Evolutionary conservation across 2,329 filamentous ascomycete genomes (phyloP).

Genomic region (Penicillium capsulatum): DNA sequence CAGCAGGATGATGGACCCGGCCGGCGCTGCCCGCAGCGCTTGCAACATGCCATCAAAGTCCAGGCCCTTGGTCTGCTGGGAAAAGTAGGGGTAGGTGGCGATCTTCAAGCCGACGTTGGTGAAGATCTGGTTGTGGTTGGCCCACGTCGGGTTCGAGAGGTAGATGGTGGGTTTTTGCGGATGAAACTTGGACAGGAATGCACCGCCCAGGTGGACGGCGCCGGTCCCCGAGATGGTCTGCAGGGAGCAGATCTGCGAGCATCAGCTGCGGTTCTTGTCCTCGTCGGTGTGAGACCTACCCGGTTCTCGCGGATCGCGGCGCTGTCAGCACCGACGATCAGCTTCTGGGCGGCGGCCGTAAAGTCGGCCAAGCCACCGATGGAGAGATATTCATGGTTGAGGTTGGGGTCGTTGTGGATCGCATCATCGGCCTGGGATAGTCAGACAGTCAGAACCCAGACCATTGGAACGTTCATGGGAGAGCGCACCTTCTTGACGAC

Average conservation of each 20-base stretch:
- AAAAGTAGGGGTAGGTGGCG: slow-evolving; percentile 90
- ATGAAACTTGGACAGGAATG: slow-evolving; percentile 94
- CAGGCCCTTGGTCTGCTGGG: slow-evolving; percentile 78
- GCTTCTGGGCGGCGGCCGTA: slow-evolving; percentile 83
- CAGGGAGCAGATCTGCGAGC: slow-evolving; percentile 60
- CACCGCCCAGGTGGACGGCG: slow-evolving; percentile 84
- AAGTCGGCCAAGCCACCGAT: slow-evolving; percentile 85
- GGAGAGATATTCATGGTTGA: slow-evolving; percentile 98
- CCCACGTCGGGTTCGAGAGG: slow-evolving; percentile 94
- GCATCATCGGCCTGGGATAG: slow-evolving; percentile 85
- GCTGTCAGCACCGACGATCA: slow-evolving; percentile 76
- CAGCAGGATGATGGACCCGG: slow-evolving; percentile 79
- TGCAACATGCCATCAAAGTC: slow-evolving; percentile 86
- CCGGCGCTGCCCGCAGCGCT: slow-evolving; percentile 65
- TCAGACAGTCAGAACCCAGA: background rate
- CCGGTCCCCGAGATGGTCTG: slow-evolving; percentile 98
- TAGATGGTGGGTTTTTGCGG: slow-evolving; percentile 67
- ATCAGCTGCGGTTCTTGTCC: background rate
- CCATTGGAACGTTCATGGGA: background rate
- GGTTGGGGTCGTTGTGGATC: slow-evolving; percentile 77
- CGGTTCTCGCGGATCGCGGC: slow-evolving; percentile 81
- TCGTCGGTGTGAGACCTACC: slow-evolving; percentile 38
- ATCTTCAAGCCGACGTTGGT: slow-evolving; percentile 76
- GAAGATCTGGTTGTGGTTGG: slow-evolving; percentile 99
- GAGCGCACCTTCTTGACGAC: slow-evolving; percentile 82